Base-by-base conservation (phyloP, 805 yeast species). In the Ogataea kodamae region DNA sequence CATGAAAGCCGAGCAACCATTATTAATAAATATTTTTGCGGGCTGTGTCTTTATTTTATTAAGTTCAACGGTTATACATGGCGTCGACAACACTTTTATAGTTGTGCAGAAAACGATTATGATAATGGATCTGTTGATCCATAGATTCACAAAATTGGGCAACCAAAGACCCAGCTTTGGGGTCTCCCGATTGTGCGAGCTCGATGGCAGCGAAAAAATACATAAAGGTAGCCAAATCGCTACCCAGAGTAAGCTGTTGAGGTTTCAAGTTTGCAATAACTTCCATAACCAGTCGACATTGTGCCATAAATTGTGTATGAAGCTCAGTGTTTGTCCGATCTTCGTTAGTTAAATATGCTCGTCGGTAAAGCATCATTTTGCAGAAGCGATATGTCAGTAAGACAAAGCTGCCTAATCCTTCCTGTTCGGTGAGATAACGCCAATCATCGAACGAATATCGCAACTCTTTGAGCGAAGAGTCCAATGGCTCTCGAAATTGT, bases 401-500 rank as follows among this genome's bases (percentile, higher is more conserved):
- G 22, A 52, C 43, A 22, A 42, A 37, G n/a, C 20, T 33, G 6
- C 50, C 51, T 2, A 32, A 25, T 9, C 50, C 33, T 12, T 30
- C 15, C 26, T 47, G 54, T n/a, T 45, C 50, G 17, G 49, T 40
- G 15, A 54, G 36, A 35, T 54, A 49, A 18, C 41, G 32, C 59
- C 59, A 54, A 30, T 52, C 56, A 4, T 35, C 25, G 26, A 43
- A 45, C 3, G 50, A 37, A 4, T 47, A 40, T 12, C 41, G 40
- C n/a, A 54, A 30, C 10, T 54, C 57, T 30, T 41, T 47, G 15
- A 43, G 22, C 9, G 55, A 47, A 5, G 33, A 35, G 2, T 36
- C 46, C n/a, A 54, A 25, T 6, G 45, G 29, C 30, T 54, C 59
- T 15, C 52, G 46, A 22, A 49, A 50, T 44, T 78, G 81, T 18